Evolutionary conservation across 495 filamentous ascomycete species (phyloP), one percentile per base, ranked within the genome.

Genomic region (Aspergillus cavernicola): DNA sequence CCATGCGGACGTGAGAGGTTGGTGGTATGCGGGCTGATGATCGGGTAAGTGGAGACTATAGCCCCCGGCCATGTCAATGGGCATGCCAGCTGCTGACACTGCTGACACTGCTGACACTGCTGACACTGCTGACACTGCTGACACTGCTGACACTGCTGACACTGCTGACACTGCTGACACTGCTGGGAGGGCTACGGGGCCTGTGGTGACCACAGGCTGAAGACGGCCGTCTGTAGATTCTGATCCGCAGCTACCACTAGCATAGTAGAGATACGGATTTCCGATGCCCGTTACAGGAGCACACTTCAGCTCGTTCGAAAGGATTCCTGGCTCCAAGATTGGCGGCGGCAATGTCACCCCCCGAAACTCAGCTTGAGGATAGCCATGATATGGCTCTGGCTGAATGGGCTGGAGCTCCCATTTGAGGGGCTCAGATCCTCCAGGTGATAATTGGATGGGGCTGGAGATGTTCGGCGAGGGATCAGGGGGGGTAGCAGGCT

Each of bases 401-500:
- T 64, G 61, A 9, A 65, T 47, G 9, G 61, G 50, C 26, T 66
- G 70, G 35, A 65, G 55, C 52, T 71, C 66, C 70, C 72, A 75
- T 42, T 68, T 67, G 67, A 65, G 69, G 28, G 44, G 53, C 2
- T 55, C 52, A 22, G 29, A 42, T n/a, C 23, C 58, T 18, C 60
- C 59, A 8, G 47, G 52, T 5, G 63, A 67, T 23, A 59, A 24
- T 12, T 59, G 58, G 0, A 61, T 49, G 6, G 66, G 59, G 15
- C 63, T 57, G 43, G 57, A 55, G 24, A 50, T 59, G 47, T 53
- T 68, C 12, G 64, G 60, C 0, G 64, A 68, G 23, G 68, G 69
- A 10, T 74, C 69, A 7, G 70, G 62, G 8, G 72, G 72, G 12
- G 70, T 73, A 1, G 56, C 39, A 12, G 72, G 72, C 43, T 75